phyloP scores from a whole-genome alignment of 2,329 filamentous ascomycete species.

The Hypoxylon sp. region DNA sequence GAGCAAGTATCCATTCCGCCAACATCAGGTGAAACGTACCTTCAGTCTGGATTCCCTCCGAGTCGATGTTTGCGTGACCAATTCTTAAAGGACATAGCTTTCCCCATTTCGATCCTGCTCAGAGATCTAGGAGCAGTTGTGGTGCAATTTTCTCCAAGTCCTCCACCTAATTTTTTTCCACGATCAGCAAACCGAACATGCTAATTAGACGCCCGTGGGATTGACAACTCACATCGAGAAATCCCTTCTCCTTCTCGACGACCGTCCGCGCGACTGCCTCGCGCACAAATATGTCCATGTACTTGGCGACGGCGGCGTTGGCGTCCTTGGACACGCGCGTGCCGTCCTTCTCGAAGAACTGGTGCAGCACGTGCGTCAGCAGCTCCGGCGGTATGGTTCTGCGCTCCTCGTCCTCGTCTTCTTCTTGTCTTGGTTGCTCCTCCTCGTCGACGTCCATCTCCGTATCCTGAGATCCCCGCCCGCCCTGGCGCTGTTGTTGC shows the following conservation, averaged over 20 bases:
- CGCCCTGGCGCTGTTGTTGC: not conserved
- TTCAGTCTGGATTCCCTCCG: not conserved
- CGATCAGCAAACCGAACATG: conserved; percentile 18
- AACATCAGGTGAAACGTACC: conserved; percentile 3
- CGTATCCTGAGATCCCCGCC: conserved; percentile 8
- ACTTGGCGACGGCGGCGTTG: conserved; percentile 78
- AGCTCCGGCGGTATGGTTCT: conserved; percentile 74
- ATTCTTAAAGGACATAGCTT: not conserved
- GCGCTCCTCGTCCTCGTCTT: conserved; percentile 49
- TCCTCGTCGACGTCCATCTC: conserved; percentile 41
- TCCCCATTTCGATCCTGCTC: conserved; percentile 36
- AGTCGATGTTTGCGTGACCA: not conserved
- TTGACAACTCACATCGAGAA: conserved; percentile 73
- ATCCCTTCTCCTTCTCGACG: conserved; percentile 72
- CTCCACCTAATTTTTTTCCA: conserved; percentile 68
- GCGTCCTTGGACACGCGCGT: conserved; percentile 81
- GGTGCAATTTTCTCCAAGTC: conserved; percentile 89
- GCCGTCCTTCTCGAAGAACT: conserved; percentile 76
- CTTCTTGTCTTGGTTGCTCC: conserved; percentile 31
- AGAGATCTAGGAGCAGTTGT: conserved; percentile 87
- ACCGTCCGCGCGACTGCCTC: conserved; percentile 85
- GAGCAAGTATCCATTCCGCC: not conserved
- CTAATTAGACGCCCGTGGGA: not conserved
- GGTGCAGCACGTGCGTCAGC: conserved; percentile 77
- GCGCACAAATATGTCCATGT: conserved; percentile 89